Evolutionary conservation across 2,329 filamentous ascomycete genomes (phyloP).

Genomic region (Verticillium dahliae): DNA sequence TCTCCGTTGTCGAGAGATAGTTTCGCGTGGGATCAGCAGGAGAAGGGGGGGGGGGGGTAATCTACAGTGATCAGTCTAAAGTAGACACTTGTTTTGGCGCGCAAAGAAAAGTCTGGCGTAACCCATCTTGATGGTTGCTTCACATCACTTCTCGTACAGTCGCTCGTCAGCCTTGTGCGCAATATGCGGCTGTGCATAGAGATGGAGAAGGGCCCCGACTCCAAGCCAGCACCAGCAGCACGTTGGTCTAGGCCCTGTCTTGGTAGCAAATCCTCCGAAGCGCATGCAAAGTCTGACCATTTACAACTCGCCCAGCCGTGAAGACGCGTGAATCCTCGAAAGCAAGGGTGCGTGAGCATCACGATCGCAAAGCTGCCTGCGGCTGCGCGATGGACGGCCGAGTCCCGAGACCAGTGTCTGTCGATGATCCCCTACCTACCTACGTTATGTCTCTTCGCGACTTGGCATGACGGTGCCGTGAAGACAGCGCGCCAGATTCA

Average conservation of each 20-base stretch:
- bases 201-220: constrained; percentile 11
- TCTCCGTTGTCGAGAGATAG: neutral
- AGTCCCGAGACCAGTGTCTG: neutral
- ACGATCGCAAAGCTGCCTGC: neutral
- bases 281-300: neutral
- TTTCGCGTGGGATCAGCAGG: too few species aligned
- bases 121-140: neutral
- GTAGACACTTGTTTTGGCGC: constrained; percentile 36
- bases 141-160: neutral
- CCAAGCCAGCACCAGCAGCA: neutral
- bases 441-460: neutral
- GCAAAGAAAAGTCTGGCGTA: constrained; percentile 19
- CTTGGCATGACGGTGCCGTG: neutral
- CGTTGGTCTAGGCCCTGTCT: neutral
- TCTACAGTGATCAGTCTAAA: constrained; percentile 9
- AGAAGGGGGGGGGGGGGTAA: neutral
- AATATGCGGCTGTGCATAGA: constrained; percentile 1
- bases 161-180: neutral
- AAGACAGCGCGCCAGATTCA: neutral
- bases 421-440: neutral
- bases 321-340: neutral
- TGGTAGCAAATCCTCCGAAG: neutral
- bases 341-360: neutral
- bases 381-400: neutral
- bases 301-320: neutral